phyloP scores from a whole-genome alignment of 208 protist genomes.

The Wallacemonas sp. region DNA sequence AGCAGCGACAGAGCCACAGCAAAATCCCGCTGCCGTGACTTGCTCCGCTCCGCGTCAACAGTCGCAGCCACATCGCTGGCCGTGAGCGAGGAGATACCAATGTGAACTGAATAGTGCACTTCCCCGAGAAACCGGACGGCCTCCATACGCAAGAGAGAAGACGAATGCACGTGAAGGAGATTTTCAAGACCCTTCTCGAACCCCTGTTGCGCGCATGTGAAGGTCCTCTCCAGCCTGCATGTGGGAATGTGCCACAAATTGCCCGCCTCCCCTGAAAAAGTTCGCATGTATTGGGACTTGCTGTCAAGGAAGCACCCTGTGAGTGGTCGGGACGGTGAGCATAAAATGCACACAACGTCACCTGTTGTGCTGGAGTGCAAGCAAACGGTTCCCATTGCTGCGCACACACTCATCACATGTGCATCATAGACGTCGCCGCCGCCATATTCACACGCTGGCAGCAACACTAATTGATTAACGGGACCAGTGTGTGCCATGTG shows the following conservation, averaged over 20 bases:
- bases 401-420: constrained; percentile 63
- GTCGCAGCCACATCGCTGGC: background rate
- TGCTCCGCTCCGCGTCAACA: background rate
- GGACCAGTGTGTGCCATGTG: constrained; percentile 39
- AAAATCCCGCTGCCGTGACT: background rate
- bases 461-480: constrained; percentile 29
- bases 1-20: constrained; percentile 4
- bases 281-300: constrained; percentile 52
- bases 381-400: constrained; percentile 57
- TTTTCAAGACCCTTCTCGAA: constrained; percentile 16
- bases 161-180: constrained; percentile 30
- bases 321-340: constrained; percentile 62
- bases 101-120: constrained; percentile 27
- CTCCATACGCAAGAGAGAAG: constrained; percentile 25
- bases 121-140: constrained; percentile 22
- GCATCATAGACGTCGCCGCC: constrained; percentile 37
- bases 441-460: constrained; percentile 18
- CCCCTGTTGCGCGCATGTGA: constrained; percentile 16
- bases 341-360: constrained; percentile 52
- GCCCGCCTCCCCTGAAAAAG: constrained; percentile 42
- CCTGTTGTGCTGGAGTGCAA: constrained; percentile 50
- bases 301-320: constrained; percentile 56
- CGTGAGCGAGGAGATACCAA: constrained; percentile 30
- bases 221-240: constrained; percentile 66
- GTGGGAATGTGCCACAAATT: constrained; percentile 85